These are phyloP conservation scores for Caloboletus firmus DNA, from an alignment of 1,284 basidiomycete species.

Conservation along the genomic window DNA sequence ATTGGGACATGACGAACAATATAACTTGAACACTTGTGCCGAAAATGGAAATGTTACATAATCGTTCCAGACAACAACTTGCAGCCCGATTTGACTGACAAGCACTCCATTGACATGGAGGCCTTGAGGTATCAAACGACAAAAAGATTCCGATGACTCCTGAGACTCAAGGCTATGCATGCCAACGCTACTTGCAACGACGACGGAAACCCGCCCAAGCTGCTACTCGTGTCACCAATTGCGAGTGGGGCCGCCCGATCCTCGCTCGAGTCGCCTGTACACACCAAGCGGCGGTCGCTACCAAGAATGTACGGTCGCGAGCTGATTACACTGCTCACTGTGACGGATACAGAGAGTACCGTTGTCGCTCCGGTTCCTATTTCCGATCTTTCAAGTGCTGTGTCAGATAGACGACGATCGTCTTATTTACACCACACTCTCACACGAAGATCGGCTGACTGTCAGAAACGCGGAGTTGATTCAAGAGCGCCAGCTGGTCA, in stretches of 20 bases:
- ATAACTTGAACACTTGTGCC: constrained; percentile 3
- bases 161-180: neutral
- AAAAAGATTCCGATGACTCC: too few relatives aligned
- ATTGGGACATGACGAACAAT: neutral
- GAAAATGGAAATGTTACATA: constrained; percentile 1
- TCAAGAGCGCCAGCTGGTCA: too few relatives aligned
- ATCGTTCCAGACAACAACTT: neutral
- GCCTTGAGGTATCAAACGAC: too few relatives aligned
- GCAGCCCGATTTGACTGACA: neutral
- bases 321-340: neutral
- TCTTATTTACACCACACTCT: too few relatives aligned
- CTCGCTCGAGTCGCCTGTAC: too few relatives aligned
- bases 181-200: too few relatives aligned
- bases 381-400: neutral
- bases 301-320: too few relatives aligned
- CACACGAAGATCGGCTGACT: too few relatives aligned
- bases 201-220: too few relatives aligned
- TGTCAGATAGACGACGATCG: neutral
- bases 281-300: neutral
- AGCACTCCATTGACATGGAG: neutral
- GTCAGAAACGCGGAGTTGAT: neutral
- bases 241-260: too few relatives aligned
- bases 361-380: too few relatives aligned
- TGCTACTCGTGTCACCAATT: too few relatives aligned
- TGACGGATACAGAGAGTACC: neutral